These are phyloP conservation scores for Halophytophthora polymorphica DNA, from an alignment of 352 stramenopile species.

Conservation along the genomic window DNA sequence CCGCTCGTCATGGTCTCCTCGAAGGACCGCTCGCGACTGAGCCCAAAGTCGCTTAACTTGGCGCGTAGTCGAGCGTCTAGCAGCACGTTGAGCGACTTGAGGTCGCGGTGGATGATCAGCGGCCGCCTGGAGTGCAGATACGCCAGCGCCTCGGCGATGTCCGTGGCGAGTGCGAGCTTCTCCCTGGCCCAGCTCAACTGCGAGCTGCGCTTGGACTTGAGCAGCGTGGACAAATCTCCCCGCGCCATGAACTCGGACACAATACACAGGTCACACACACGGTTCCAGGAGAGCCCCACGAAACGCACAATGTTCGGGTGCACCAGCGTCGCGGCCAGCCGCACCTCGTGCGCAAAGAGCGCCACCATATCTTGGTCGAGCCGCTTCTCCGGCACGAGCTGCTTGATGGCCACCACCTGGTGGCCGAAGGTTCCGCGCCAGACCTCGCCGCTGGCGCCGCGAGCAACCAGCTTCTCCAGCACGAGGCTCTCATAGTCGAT, in stretches of 20 bases:
- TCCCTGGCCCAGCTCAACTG: conserved; percentile 38
- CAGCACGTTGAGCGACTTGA: conserved; percentile 68
- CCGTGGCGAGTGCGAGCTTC: conserved; percentile 55
- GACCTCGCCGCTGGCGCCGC: conserved; percentile 59
- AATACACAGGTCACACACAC: conserved; percentile 48
- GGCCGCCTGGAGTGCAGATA: conserved; percentile 59
- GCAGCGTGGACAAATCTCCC: conserved; percentile 50
- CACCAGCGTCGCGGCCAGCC: conserved; percentile 38
- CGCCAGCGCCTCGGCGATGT: conserved; percentile 57
- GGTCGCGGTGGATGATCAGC: conserved; percentile 61
- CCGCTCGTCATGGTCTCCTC: conserved; percentile 69
- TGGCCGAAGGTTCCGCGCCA: conserved; percentile 43
- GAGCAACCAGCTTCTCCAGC: conserved; percentile 41
- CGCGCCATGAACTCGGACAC: conserved; percentile 61
- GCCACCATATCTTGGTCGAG: conserved; percentile 35
- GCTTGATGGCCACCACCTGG: conserved; percentile 59
- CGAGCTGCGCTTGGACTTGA: conserved; percentile 36
- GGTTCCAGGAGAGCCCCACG: conserved; percentile 55
- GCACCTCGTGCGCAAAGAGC: conserved; percentile 54
- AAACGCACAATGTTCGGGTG: conserved; percentile 75
- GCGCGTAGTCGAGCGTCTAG: conserved; percentile 38
- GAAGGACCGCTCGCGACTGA: conserved; percentile 48
- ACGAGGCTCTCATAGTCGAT: conserved; percentile 37
- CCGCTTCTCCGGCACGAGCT: conserved; percentile 45
- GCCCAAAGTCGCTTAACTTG: conserved; percentile 61